phyloP scores from a whole-genome alignment of 345 rosid genomes.

The Eucalyptus polybractea region DNA sequence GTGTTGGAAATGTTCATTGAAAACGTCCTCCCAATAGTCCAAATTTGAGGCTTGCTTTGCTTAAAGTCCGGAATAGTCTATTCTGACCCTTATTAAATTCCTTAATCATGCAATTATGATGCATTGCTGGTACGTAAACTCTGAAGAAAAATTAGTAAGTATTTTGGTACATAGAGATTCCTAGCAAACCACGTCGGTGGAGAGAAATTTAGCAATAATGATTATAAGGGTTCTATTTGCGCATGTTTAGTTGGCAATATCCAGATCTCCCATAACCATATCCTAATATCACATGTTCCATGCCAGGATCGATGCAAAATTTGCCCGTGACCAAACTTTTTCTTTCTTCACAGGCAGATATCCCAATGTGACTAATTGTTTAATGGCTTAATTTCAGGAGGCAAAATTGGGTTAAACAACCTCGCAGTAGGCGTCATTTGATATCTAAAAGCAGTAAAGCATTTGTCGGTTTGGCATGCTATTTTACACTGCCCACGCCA shows the following conservation, averaged over 20 bases:
- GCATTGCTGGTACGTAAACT: background rate
- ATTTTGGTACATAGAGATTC: background rate
- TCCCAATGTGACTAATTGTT: background rate
- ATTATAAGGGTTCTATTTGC: background rate
- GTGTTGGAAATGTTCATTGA: slow-evolving; percentile 88
- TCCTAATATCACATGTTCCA: background rate
- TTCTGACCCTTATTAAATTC: background rate
- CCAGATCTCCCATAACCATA: background rate
- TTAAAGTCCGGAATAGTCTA: slow-evolving; percentile 29
- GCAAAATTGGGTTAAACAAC: background rate
- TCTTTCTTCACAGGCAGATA: background rate
- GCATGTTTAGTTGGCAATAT: background rate
- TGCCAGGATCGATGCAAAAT: no score
- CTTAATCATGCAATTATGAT: background rate
- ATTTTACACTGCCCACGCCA: background rate
- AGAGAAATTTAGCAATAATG: background rate
- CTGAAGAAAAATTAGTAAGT: background rate
- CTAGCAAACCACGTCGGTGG: background rate
- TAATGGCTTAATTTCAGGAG: background rate
- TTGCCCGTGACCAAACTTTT: background rate
- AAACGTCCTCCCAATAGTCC: slow-evolving; percentile 82
- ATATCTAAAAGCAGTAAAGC: background rate
- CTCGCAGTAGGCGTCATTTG: background rate
- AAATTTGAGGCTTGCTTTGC: slow-evolving; percentile 69
- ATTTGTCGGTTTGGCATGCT: background rate